phyloP scores from a whole-genome alignment of 768 basidiomycete species.

The Jaapia argillacea region DNA sequence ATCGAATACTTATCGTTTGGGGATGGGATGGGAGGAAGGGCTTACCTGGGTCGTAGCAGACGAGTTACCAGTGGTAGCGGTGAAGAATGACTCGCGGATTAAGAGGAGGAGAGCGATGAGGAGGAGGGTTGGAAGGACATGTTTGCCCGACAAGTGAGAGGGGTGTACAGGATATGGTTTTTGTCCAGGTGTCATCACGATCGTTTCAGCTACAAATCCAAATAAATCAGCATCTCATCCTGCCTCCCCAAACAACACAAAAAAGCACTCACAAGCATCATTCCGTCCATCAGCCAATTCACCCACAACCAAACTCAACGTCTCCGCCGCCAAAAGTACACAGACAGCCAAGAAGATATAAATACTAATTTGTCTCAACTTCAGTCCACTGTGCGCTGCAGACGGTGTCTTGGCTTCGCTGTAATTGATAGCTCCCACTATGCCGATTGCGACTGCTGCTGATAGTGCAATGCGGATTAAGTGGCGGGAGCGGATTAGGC shows the following conservation, averaged over 20 bases:
- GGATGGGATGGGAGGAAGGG: too few species aligned
- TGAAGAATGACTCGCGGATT: conserved; percentile 20
- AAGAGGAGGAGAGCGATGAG: conserved; percentile 16
- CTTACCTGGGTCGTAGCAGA: too few species aligned
- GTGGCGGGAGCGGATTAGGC: conserved; percentile 12
- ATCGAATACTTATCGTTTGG: too few species aligned
- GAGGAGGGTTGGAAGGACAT: conserved; percentile 16
- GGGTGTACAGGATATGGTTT: conserved; percentile 1
- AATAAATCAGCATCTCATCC: conserved; percentile 8
- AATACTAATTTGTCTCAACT: conserved; percentile 16
- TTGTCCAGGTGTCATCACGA: conserved; percentile 1
- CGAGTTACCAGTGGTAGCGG: conserved; percentile 12
- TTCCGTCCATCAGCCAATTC: too few species aligned
- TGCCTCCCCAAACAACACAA: too few species aligned
- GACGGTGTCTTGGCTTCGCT: conserved; percentile 2
- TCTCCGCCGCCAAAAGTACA: conserved; percentile 12
- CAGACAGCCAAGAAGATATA: conserved; percentile 21
- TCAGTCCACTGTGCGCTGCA: conserved; percentile 13
- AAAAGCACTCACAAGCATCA: too few species aligned
- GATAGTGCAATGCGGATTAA: conserved; percentile 15
- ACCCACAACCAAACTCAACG: conserved; percentile 10
- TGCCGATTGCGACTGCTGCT: conserved; percentile 16
- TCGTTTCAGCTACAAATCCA: neutral
- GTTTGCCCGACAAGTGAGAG: conserved; percentile 1
- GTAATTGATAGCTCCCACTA: conserved; percentile 14